Conservation (phyloP, 2,329 filamentous ascomycete species). For the Phaeosphaeriaceae sp. region DNA sequence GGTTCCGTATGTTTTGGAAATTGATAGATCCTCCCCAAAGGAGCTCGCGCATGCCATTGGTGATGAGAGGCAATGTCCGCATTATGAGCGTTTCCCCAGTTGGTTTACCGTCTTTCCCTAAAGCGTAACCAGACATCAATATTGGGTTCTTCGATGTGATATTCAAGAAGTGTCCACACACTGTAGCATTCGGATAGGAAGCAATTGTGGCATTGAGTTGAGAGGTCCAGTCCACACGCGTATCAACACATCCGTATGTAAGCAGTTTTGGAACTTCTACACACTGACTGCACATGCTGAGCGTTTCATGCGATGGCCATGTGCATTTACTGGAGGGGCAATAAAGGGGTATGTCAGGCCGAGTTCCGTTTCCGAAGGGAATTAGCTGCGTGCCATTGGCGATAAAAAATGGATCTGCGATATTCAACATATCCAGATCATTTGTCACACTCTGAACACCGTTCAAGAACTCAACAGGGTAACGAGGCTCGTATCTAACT, state of each 20-base stretch:
- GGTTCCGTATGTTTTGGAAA: slow-evolving; percentile 26
- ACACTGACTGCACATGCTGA: slow-evolving; percentile 35
- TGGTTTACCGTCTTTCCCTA: neutral
- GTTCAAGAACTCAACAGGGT: neutral
- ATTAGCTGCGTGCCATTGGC: slow-evolving; percentile 31
- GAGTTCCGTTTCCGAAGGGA: slow-evolving; percentile 26
- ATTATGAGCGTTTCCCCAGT: slow-evolving; percentile 18
- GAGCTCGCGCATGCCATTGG: neutral
- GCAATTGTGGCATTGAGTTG: neutral
- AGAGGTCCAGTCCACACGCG: slow-evolving; percentile 22
- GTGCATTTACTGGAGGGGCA: slow-evolving; percentile 41
- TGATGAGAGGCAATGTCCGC: slow-evolving; percentile 18
- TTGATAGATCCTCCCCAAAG: slow-evolving; percentile 21
- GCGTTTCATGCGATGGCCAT: slow-evolving; percentile 33
- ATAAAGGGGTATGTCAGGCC: slow-evolving; percentile 31
- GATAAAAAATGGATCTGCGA: slow-evolving; percentile 12
- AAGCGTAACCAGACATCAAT: slow-evolving; percentile 28
- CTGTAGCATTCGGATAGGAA: slow-evolving; percentile 21
- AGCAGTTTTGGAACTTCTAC: slow-evolving; percentile 15
- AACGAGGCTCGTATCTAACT: slow-evolving; percentile 7
- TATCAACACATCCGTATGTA: slow-evolving; percentile 11
- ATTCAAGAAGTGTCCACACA: slow-evolving; percentile 39
- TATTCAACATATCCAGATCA: slow-evolving; percentile 6
- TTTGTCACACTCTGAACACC: neutral
- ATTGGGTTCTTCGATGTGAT: slow-evolving; percentile 9